Evolutionary conservation across 495 filamentous ascomycete genomes (phyloP).

Genomic region (Lepraria neglecta): DNA sequence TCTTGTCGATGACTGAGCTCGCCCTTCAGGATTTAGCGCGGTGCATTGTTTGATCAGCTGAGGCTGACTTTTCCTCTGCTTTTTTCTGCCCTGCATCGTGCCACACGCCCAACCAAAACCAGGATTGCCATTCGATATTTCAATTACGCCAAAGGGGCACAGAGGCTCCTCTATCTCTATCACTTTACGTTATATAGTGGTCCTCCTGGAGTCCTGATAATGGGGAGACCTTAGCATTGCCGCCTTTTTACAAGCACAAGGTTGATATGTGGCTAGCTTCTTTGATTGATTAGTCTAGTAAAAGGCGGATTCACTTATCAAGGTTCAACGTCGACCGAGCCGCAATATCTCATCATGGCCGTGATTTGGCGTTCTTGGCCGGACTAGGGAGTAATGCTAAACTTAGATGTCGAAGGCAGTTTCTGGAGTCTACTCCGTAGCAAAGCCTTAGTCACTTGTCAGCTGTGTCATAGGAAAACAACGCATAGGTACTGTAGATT

Average conservation of each 20-base stretch:
- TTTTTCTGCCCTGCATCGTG: not conserved
- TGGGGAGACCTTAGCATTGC: not conserved
- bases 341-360: constrained; percentile 1
- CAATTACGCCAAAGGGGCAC: not conserved
- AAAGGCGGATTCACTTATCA: not conserved
- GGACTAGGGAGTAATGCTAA: not conserved
- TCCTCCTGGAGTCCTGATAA: not conserved
- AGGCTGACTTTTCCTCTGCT: constrained; percentile 1
- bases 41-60: constrained; percentile 14
- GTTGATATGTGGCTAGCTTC: not conserved
- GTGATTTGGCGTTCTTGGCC: not conserved
- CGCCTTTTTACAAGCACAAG: not conserved
- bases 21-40: not conserved
- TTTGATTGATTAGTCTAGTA: not conserved
- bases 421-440: not conserved
- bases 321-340: not conserved
- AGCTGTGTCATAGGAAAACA: too few species aligned
- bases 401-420: not conserved
- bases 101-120: not conserved
- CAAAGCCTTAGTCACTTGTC: not conserved
- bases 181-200: not conserved
- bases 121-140: not conserved
- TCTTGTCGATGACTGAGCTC: not conserved
- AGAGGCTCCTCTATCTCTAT: not conserved
- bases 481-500: too few species aligned